Conservation (phyloP, 2,329 filamentous ascomycete genomes). For the Tolypocladium cylindrosporum region DNA sequence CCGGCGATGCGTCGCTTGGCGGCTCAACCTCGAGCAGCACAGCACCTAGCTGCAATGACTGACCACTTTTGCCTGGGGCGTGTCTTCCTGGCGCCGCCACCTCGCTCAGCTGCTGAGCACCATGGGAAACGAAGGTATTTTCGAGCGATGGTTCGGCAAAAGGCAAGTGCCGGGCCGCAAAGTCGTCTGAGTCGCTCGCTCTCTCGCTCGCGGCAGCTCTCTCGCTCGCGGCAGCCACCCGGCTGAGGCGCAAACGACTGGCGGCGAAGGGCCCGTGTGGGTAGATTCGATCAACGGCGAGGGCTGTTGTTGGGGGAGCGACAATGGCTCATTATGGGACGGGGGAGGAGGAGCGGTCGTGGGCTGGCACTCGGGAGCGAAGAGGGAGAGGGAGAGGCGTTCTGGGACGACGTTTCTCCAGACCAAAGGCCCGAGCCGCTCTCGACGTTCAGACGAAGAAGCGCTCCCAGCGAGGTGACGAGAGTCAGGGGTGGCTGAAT, state of each 20-base stretch:
- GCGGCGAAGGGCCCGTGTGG: background rate
- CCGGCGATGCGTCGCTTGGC: background rate
- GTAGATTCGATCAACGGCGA: background rate
- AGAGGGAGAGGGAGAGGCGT: background rate
- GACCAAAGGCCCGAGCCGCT: background rate
- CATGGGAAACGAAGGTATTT: background rate
- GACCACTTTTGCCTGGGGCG: too few relatives aligned
- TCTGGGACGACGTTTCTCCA: background rate
- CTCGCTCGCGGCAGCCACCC: background rate
- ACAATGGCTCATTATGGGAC: background rate
- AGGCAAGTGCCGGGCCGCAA: background rate
- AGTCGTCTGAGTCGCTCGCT: background rate
- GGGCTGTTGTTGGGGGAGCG: background rate
- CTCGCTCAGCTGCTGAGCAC: background rate
- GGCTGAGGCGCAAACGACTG: background rate
- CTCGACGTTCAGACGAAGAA: background rate
- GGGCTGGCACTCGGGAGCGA: background rate
- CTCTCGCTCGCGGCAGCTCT: background rate
- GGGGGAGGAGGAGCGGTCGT: background rate
- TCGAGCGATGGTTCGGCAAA: background rate
- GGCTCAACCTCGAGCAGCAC: background rate
- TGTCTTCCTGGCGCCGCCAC: background rate
- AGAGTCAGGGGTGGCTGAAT: background rate
- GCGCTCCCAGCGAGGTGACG: background rate
- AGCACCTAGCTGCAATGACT: too few relatives aligned